These are phyloP conservation scores for Endocarpon pusillum DNA, from an alignment of 495 filamentous ascomycete genomes.

Conservation along the genomic window DNA sequence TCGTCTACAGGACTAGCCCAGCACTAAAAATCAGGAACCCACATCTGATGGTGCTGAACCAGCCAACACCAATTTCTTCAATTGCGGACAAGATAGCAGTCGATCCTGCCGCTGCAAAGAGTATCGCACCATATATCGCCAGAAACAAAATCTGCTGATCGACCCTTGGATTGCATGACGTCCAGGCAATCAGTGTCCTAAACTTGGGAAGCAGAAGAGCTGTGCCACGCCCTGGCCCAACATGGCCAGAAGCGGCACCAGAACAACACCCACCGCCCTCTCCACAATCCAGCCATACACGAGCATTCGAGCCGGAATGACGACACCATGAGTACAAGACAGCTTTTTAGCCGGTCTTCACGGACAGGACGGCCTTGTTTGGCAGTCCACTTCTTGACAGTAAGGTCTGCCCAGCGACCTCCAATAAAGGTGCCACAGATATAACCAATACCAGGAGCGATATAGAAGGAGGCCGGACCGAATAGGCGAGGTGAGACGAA, in stretches of 20 bases:
- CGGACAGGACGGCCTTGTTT: slow-evolving; percentile 43
- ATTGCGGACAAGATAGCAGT: slow-evolving; percentile 51
- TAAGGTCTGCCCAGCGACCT: slow-evolving; percentile 51
- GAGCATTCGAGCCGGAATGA: slow-evolving; percentile 48
- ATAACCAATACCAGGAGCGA: slow-evolving; percentile 56
- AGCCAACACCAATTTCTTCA: slow-evolving; percentile 28
- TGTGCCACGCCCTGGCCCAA: slow-evolving; percentile 57
- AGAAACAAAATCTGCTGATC: slow-evolving; percentile 54
- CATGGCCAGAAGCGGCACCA: slow-evolving; percentile 50
- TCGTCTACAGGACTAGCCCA: slow-evolving; percentile 26
- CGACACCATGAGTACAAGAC: slow-evolving; percentile 39
- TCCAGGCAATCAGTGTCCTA: slow-evolving; percentile 65
- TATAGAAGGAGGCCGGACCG: slow-evolving; percentile 54
- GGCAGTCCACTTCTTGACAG: slow-evolving; percentile 43
- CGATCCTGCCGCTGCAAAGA: slow-evolving; percentile 44
- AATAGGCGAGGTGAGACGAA: slow-evolving; percentile 46
- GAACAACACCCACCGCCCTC: slow-evolving; percentile 44
- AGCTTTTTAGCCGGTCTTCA: slow-evolving; percentile 50
- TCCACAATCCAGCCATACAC: slow-evolving; percentile 61
- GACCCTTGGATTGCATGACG: slow-evolving; percentile 42
- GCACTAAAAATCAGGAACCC: slow-evolving; percentile 34
- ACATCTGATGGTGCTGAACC: slow-evolving; percentile 40
- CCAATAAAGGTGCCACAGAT: slow-evolving; percentile 53
- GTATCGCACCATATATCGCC: slow-evolving; percentile 57
- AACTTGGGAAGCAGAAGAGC: slow-evolving; percentile 54